These are phyloP conservation scores for Serendipita sp. DNA, from an alignment of 768 basidiomycete species.

Conservation along the genomic window DNA sequence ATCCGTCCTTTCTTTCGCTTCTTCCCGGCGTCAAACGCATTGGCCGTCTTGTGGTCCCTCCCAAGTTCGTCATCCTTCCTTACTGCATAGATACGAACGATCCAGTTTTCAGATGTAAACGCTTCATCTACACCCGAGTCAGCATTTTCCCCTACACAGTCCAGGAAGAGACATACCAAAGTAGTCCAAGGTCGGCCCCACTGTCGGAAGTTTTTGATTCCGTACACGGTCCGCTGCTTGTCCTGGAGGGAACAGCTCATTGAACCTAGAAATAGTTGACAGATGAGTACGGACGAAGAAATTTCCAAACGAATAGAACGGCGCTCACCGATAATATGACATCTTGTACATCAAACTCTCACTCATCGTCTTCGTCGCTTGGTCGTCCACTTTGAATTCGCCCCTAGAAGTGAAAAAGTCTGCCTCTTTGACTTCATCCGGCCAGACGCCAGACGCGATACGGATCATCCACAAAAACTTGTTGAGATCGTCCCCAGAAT, in stretches of 20 bases:
- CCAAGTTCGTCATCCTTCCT: constrained; percentile 87
- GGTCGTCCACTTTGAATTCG: constrained; percentile 84
- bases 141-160: neutral
- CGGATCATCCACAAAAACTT: constrained; percentile 99
- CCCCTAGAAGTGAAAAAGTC: constrained; percentile 86
- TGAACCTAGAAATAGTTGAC: constrained; percentile 36
- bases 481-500: constrained; percentile 98
- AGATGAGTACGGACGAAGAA: neutral
- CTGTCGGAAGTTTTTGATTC: constrained; percentile 62
- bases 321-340: constrained; percentile 74
- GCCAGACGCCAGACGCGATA: constrained; percentile 92
- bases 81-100: constrained; percentile 90
- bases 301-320: constrained; percentile 7
- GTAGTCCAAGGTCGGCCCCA: constrained; percentile 70
- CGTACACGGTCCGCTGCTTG: constrained; percentile 74
- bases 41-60: constrained; percentile 75
- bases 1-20: constrained; percentile 75
- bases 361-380: constrained; percentile 74
- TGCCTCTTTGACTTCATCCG: constrained; percentile 90
- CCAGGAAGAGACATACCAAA: constrained; percentile 36
- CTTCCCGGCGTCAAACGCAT: constrained; percentile 73
- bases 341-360: constrained; percentile 99
- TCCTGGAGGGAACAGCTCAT: constrained; percentile 67
- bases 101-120: constrained; percentile 99
- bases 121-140: constrained; percentile 58